Conservation (phyloP, 768 basidiomycete genomes). For the Mycena galericulata region DNA sequence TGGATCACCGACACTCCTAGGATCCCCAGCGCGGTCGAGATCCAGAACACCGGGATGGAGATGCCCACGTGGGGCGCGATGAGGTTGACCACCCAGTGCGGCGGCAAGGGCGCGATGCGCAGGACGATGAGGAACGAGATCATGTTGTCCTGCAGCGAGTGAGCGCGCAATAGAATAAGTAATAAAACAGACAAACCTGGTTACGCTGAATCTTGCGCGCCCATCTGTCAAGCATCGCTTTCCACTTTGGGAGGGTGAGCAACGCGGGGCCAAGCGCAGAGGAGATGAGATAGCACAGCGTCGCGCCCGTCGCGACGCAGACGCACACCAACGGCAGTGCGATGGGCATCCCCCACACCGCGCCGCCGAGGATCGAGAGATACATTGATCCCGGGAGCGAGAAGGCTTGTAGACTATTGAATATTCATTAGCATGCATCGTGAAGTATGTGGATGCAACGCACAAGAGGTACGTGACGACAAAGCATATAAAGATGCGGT, state of each 20-base stretch:
- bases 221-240: slow-evolving; percentile 86
- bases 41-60: slow-evolving; percentile 87
- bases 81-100: slow-evolving; percentile 97
- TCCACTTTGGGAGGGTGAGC: slow-evolving; percentile 88
- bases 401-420: slow-evolving; percentile 96
- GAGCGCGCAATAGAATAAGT: background rate
- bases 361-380: slow-evolving; percentile 94
- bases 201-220: slow-evolving; percentile 81
- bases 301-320: slow-evolving; percentile 91
- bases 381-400: slow-evolving; percentile 98
- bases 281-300: slow-evolving; percentile 93
- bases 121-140: slow-evolving; percentile 95
- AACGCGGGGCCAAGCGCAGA: slow-evolving; percentile 94
- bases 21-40: slow-evolving; percentile 90
- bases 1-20: slow-evolving; percentile 94
- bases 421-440: background rate
- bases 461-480: slow-evolving; percentile 93
- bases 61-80: slow-evolving; percentile 95
- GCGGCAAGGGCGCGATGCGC: slow-evolving; percentile 93
- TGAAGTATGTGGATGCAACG: slow-evolving; percentile 46
- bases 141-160: slow-evolving; percentile 68
- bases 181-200: slow-evolving; percentile 1
- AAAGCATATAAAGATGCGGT: slow-evolving; percentile 88
- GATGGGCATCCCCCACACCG: slow-evolving; percentile 90
- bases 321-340: slow-evolving; percentile 93